Base-by-base conservation (phyloP, 805 yeast species). In the Kluyveromyces wickerhamii region DNA sequence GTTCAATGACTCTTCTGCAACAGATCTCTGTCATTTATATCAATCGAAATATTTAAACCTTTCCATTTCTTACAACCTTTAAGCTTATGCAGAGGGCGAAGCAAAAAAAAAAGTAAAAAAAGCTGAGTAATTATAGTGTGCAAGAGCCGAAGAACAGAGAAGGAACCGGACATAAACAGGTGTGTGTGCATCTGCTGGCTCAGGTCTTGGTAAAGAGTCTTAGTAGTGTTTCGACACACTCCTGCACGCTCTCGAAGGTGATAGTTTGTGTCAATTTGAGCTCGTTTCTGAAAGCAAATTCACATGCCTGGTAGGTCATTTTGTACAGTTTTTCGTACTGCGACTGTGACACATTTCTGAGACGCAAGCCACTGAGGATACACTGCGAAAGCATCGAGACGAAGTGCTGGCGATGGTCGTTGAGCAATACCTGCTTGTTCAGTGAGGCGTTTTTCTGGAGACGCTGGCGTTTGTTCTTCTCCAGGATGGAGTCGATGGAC, bases 271-370 rank as follows among this genome's bases (percentile, higher is more conserved):
- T 36, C 25, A 21, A 33, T 25, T 35, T 40, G 23, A 49, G 31
- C 11, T 48, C 53, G 2, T 46, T 36, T 26, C 69, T 46, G 26
- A 62, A 54, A 7, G 66, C 53, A 37, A 65, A 66, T 36, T 60
- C 62, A 3, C 66, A 53, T 0, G 68, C 57, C 32, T 54, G 51
- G 37, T 49, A 58, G 0, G 66, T 53, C 39, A 59, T 52, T 32
- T 55, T 48, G 43, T 57, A 60, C n/a, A 66, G 42, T 47, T 59
- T 44, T 40, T 59, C 51, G 44, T 57, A 39, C 37, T 51, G 42
- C 37, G 48, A 32, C 45, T 43, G 47, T 27, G 58, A 41, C n/a
- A 63, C 41, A 10, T 57, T 58, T 29, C 66, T 40, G 19, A 62
- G 37, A 24, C 65, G 49, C 27, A 65, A 46, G 26, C 66, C 69